Evolutionary conservation across 192 early-diverging fungal species (phyloP).

Genomic region (Podila epigama): DNA sequence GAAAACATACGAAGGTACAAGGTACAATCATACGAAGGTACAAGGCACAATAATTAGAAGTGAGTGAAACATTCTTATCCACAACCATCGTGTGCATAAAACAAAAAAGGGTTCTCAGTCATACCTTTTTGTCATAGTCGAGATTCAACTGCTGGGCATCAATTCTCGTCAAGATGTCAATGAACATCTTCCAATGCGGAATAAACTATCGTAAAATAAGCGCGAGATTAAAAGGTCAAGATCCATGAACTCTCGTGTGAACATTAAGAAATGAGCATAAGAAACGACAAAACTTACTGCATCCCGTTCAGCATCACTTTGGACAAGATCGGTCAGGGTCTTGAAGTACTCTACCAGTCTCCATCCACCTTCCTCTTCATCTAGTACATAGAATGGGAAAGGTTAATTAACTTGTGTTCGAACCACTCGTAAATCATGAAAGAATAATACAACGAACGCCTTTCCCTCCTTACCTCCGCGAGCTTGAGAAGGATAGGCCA

Average conservation of each 20-base stretch:
- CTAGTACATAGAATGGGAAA: neutral
- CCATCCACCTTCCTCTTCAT: slow-evolving; percentile 31
- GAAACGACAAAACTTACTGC: slow-evolving; percentile 4
- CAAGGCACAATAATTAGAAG: neutral
- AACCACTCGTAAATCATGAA: too few species aligned
- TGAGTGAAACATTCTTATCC: too few species aligned
- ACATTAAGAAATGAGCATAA: neutral
- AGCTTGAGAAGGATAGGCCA: slow-evolving; percentile 19
- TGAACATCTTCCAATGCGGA: slow-evolving; percentile 13
- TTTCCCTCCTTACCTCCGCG: slow-evolving; percentile 24
- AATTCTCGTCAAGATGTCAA: slow-evolving; percentile 18
- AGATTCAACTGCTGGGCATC: slow-evolving; percentile 29
- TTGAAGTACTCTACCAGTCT: slow-evolving; percentile 39
- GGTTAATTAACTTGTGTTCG: too few species aligned
- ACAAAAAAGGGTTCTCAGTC: too few species aligned
- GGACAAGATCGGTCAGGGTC: slow-evolving; percentile 20
- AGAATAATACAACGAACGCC: too few species aligned
- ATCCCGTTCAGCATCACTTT: slow-evolving; percentile 15
- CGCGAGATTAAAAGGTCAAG: neutral
- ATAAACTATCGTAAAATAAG: slow-evolving; percentile 6
- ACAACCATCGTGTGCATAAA: too few species aligned
- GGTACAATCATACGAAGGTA: neutral
- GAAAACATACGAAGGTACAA: neutral
- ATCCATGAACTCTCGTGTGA: neutral
- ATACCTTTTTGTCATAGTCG: slow-evolving; percentile 45